These are phyloP conservation scores for Benincasa hispida DNA, from an alignment of 306 rosid genomes.

Conservation along the genomic window DNA sequence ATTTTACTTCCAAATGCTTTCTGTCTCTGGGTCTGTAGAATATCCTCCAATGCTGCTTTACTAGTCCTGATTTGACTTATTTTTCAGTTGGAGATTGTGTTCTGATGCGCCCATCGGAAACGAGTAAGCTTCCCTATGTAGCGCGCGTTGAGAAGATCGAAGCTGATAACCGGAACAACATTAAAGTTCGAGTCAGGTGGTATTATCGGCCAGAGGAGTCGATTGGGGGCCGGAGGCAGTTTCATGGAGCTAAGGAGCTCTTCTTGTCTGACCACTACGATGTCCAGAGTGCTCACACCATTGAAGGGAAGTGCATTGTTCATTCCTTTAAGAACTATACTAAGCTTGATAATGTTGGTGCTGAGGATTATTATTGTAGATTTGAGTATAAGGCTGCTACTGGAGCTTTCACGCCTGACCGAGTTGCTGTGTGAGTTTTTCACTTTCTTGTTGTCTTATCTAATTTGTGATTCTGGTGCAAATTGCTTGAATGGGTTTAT, in stretches of 20 bases:
- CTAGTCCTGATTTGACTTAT: neutral
- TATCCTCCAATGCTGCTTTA: neutral
- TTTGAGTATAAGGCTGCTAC: slow-evolving; percentile 89
- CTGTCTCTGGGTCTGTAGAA: neutral
- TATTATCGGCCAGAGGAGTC: slow-evolving; percentile 86
- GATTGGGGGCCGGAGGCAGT: slow-evolving; percentile 76
- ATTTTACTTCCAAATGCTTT: neutral
- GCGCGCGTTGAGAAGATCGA: slow-evolving; percentile 78
- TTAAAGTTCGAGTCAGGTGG: slow-evolving; percentile 70
- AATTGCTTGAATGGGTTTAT: slow-evolving; percentile 7
- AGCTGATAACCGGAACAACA: slow-evolving; percentile 40
- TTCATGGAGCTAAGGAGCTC: slow-evolving; percentile 80
- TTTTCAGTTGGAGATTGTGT: slow-evolving; percentile 54
- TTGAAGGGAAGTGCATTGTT: slow-evolving; percentile 67
- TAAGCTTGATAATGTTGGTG: slow-evolving; percentile 67
- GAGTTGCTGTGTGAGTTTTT: slow-evolving; percentile 83
- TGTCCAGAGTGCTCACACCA: slow-evolving; percentile 73
- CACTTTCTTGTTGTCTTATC: neutral
- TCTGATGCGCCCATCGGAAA: slow-evolving; percentile 75
- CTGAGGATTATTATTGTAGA: slow-evolving; percentile 77
- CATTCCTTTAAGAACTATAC: slow-evolving; percentile 78
- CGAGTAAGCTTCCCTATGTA: slow-evolving; percentile 63
- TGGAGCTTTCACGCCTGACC: slow-evolving; percentile 76
- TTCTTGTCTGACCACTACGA: slow-evolving; percentile 74
- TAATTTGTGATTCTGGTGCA: neutral